A percentile compares a stretch with the other conserved stretches of the same genome.
phyloP scores from a whole-genome alignment of 1,284 basidiomycete species.

The Tetrapyrgos nigripes region DNA sequence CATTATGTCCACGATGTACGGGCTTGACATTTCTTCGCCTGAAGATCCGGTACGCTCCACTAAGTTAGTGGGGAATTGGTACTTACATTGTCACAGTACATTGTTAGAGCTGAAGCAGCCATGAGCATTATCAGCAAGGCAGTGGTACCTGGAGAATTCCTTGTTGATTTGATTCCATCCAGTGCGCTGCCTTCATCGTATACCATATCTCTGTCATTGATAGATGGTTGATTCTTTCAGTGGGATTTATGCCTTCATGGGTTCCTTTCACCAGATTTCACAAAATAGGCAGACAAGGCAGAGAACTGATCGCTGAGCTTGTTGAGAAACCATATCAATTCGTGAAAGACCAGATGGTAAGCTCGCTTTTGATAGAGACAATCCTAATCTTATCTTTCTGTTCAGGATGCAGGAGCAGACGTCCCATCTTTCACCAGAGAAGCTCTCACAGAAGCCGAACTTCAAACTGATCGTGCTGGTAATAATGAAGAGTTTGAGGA shows the following conservation, averaged over 20 bases:
- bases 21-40: too few relatives aligned
- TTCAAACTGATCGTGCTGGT: background rate
- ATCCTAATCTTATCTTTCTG: too few relatives aligned
- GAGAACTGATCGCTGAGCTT: background rate
- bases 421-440: background rate
- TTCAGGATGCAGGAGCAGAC: background rate
- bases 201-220: too few relatives aligned
- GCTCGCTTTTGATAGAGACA: too few relatives aligned
- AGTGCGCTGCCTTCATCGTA: constrained; percentile 20
- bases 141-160: constrained; percentile 29
- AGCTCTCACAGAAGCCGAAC: background rate
- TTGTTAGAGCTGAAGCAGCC: constrained; percentile 26
- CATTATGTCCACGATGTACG: too few relatives aligned
- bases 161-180: constrained; percentile 28
- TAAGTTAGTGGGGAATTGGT: too few relatives aligned
- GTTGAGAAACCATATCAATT: constrained; percentile 11
- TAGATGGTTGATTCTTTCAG: constrained; percentile 3
- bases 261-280: constrained; percentile 17
- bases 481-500: constrained; percentile 12
- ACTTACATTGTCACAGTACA: constrained; percentile 28
- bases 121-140: constrained; percentile 26
- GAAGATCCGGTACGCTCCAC: too few relatives aligned
- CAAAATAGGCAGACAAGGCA: background rate
- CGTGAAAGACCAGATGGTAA: constrained; percentile 6
- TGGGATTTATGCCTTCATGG: constrained; percentile 18